Percentiles rank a stretch among this genome's conserved stretches.
These are phyloP conservation scores for Skeletonema grethae DNA, from an alignment of 108 stramenopile genomes.

Conservation along the genomic window DNA sequence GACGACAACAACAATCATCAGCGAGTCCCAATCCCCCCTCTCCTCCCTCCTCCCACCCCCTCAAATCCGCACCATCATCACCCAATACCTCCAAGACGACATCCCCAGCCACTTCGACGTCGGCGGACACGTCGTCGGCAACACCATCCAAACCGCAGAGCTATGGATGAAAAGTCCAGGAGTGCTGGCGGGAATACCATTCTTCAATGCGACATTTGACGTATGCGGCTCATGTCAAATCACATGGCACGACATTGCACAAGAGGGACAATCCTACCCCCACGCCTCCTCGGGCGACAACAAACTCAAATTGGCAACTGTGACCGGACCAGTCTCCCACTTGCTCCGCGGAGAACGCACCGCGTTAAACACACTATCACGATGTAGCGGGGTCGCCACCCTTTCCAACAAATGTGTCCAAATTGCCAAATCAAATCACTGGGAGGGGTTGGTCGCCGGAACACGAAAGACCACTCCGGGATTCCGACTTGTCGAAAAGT, in stretches of 20 bases:
- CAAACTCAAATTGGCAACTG: slow-evolving; percentile 87
- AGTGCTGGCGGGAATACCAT: slow-evolving; percentile 93
- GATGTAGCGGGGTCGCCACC: slow-evolving; percentile 97
- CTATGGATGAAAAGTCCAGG: slow-evolving; percentile 87
- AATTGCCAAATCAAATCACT: slow-evolving; percentile 58
- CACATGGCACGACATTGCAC: slow-evolving; percentile 73
- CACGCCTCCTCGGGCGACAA: slow-evolving; percentile 22
- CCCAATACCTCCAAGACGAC: slow-evolving; percentile 91
- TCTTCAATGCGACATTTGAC: slow-evolving; percentile 90
- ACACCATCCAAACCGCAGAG: slow-evolving; percentile 50
- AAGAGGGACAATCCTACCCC: slow-evolving; percentile 63
- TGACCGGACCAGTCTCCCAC: slow-evolving; percentile 85
- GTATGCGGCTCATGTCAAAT: slow-evolving; percentile 78
- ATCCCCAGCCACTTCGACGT: slow-evolving; percentile 95
- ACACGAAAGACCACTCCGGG: slow-evolving; percentile 99
- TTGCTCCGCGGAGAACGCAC: slow-evolving; percentile 96
- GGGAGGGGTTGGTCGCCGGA: slow-evolving; percentile 95
- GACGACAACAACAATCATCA: neutral
- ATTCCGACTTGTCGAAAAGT: slow-evolving; percentile 98
- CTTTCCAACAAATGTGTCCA: slow-evolving; percentile 55
- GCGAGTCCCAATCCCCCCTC: slow-evolving; percentile 16
- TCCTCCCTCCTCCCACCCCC: slow-evolving; percentile 51
- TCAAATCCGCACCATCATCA: slow-evolving; percentile 43
- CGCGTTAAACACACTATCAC: slow-evolving; percentile 91
- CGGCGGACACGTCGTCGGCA: slow-evolving; percentile 95